Evolutionary conservation across 768 basidiomycete genomes (phyloP).

Genomic region (Collybiopsis luxurians): DNA sequence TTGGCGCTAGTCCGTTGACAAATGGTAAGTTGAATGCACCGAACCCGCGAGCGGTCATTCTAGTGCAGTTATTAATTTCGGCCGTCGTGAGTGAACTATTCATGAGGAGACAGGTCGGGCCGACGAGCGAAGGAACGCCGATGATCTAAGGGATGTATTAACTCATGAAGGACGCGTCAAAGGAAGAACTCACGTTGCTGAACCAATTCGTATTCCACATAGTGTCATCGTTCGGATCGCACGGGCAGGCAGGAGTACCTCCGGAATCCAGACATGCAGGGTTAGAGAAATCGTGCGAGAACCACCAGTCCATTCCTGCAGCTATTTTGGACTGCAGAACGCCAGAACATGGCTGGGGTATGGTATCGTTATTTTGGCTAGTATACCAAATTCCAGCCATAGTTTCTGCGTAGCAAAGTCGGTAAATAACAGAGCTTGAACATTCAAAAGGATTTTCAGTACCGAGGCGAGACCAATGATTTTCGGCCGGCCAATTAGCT

Average conservation of each 20-base stretch:
- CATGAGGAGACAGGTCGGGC: conserved; percentile 56
- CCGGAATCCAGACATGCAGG: conserved; percentile 53
- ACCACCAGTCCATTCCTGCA: conserved; percentile 62
- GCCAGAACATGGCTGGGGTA: too few species aligned
- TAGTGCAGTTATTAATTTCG: conserved; percentile 43
- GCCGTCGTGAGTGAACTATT: conserved; percentile 36
- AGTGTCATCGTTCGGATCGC: conserved; percentile 43
- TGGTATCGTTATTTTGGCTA: conserved; percentile 29
- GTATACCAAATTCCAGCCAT: conserved; percentile 59
- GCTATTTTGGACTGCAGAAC: conserved; percentile 30
- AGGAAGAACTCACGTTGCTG: conserved; percentile 41
- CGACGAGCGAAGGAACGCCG: conserved; percentile 54
- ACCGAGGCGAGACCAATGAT: conserved; percentile 57
- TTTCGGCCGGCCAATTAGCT: conserved; percentile 69
- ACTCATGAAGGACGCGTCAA: not conserved
- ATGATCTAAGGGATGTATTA: conserved; percentile 42
- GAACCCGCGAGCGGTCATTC: conserved; percentile 52
- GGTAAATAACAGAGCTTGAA: not conserved
- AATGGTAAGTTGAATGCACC: conserved; percentile 35
- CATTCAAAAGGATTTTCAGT: conserved; percentile 1
- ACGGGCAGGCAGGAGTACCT: conserved; percentile 52
- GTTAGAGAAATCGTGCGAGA: conserved; percentile 54
- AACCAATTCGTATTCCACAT: conserved; percentile 69
- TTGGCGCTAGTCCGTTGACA: conserved; percentile 32
- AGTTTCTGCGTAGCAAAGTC: conserved; percentile 29